A percentile compares a stretch with the other conserved stretches of the same genome.
phyloP scores from a whole-genome alignment of 1,284 basidiomycete species.

The Ustilago loliicola region DNA sequence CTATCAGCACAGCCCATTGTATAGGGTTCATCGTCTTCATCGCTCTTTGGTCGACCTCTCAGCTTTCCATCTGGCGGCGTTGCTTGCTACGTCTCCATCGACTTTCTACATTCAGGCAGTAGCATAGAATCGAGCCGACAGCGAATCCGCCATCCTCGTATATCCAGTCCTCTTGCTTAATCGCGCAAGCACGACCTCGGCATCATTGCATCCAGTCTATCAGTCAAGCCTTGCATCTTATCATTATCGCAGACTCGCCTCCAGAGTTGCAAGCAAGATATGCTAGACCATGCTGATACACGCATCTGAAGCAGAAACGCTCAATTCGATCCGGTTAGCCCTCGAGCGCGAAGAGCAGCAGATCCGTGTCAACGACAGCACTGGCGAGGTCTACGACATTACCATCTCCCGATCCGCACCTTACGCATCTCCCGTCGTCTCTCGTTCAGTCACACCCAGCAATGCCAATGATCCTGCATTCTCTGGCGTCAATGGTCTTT shows the following conservation, averaged over 20 bases:
- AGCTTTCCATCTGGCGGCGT: background rate
- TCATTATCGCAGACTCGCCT: background rate
- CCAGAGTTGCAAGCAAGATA: slow-evolving; percentile 12
- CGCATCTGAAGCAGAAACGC: slow-evolving; percentile 57
- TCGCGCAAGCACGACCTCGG: background rate
- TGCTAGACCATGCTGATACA: slow-evolving; percentile 52
- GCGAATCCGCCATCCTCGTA: background rate
- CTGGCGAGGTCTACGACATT: slow-evolving; percentile 65
- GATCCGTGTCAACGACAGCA: slow-evolving; percentile 63
- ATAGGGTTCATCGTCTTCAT: background rate
- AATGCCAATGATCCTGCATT: slow-evolving; percentile 36
- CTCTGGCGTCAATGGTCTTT: slow-evolving; percentile 21
- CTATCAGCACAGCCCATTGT: background rate
- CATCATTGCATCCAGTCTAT: background rate
- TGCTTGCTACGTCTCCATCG: background rate
- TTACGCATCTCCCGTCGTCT: slow-evolving; percentile 62
- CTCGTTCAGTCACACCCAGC: slow-evolving; percentile 49
- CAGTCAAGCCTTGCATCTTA: background rate
- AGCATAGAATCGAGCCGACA: background rate
- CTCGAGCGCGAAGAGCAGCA: slow-evolving; percentile 64
- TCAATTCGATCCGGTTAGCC: slow-evolving; percentile 58
- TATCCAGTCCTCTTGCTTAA: background rate
- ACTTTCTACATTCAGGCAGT: background rate
- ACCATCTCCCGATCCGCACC: slow-evolving; percentile 63
- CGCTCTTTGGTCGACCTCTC: background rate